Conservation (phyloP, 2,329 filamentous ascomycete genomes). For the Aspergillus texensis region DNA sequence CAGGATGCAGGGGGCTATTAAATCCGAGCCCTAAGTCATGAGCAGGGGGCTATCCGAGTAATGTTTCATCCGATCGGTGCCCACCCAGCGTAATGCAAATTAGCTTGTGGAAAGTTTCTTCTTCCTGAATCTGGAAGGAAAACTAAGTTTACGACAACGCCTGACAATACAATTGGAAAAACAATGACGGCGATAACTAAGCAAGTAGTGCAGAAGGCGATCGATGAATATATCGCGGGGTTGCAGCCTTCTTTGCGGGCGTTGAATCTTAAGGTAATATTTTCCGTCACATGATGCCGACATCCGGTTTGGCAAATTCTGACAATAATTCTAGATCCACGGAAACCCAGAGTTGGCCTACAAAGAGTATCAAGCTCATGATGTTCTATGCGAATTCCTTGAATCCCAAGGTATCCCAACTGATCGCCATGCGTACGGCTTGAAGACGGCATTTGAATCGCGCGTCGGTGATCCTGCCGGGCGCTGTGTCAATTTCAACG, state of each 20-base stretch:
- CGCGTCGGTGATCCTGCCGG: slow-evolving; percentile 6
- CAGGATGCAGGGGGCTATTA: no score
- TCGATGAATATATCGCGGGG: neutral
- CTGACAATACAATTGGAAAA: no score
- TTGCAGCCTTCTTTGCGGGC: neutral
- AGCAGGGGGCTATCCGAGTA: no score
- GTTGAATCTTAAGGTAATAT: neutral
- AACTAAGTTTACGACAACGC: rapidly evolving
- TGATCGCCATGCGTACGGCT: slow-evolving; percentile 19
- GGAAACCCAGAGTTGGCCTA: slow-evolving; percentile 24
- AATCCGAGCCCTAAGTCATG: no score
- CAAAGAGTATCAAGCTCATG: slow-evolving; percentile 21
- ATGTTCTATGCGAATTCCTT: slow-evolving; percentile 19
- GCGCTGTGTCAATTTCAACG: slow-evolving; percentile 20
- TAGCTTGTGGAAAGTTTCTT: neutral
- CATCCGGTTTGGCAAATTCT: neutral
- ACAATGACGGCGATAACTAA: neutral
- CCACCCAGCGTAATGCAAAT: neutral
- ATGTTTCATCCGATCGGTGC: neutral
- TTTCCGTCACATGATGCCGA: neutral
- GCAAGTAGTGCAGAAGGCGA: neutral
- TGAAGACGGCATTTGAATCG: slow-evolving; percentile 1
- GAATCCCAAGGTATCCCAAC: slow-evolving; percentile 16
- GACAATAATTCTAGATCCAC: slow-evolving; percentile 13
- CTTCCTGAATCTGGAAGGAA: neutral